Base-by-base conservation (phyloP, 345 rosid species). In the Brassica napus region DNA sequence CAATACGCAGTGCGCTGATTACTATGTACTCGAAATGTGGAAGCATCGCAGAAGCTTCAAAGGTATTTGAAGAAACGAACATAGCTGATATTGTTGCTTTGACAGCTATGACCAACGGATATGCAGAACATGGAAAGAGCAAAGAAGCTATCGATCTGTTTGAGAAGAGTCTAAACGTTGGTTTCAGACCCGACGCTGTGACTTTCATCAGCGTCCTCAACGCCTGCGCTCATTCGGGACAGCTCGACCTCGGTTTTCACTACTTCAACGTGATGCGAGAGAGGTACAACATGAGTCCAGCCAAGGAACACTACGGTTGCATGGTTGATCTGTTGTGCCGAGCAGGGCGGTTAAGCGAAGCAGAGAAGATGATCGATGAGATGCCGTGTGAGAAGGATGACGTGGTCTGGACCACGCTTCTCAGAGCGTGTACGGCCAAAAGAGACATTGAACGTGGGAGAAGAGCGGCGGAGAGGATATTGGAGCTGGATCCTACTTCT, bases 1-100 rank as follows among this genome's bases (percentile, higher is more conserved):
- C 78, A 69, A 69, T 89, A 31, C 87, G 65, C 47, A 89, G 97
- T 82, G 84, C 95, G 61, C 82, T 94, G 73, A 88, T 94, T 54
- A 92, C 86, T 73, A 92, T 94, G 98, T 92, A 94, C 74, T 88
- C 91, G 12, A 94, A 94, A 84, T 94, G 97, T 12, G 98, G 98
- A 79, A 86, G 89, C 74, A 83, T 91, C 64, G 63, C 66, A 65
- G 94, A 91, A 82, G 97, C 97, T 58, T 84, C 88, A 12, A 86
- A 82, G 82, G 78, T 94, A 65, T 89, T 92, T 28, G 76, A 83
- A 55, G 94, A 86, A 82, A 87, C 83, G 49, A 80, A 82, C 39
- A 75, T 61, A 58, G 68, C 78, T 72, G 90, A 92, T 26, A 84
- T 92, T 18, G 83, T 79, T 68, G 86, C 98, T 16, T 84, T 91